These are phyloP conservation scores for Bigelowiella natans DNA, from an alignment of 78 protist genomes.

Conservation along the genomic window DNA sequence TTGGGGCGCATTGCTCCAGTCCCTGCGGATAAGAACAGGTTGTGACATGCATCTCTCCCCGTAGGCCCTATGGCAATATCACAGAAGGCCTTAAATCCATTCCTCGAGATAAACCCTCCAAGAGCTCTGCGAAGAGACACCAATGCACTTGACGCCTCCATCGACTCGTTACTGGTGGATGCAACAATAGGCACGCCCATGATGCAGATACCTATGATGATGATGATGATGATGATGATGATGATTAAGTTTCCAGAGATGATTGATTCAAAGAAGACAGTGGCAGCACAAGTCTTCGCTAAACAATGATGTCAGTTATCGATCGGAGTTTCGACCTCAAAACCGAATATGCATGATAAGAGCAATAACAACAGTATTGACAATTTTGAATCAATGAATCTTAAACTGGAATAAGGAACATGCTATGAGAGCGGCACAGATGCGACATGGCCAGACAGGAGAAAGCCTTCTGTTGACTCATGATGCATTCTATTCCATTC, in stretches of 20 bases:
- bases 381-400: too few relatives aligned
- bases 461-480: too few relatives aligned
- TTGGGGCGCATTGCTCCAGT: slow-evolving; percentile 52
- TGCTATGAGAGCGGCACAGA: too few relatives aligned
- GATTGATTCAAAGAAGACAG: not conserved
- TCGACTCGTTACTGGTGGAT: too few relatives aligned
- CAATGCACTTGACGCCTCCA: not conserved
- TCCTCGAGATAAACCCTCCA: not conserved
- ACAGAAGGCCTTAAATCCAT: slow-evolving; percentile 21
- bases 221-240: not conserved
- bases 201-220: not conserved
- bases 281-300: not conserved
- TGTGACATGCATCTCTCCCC: not conserved
- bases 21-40: slow-evolving; percentile 24
- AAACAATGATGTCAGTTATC: too few relatives aligned
- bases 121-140: not conserved
- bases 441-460: too few relatives aligned
- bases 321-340: too few relatives aligned
- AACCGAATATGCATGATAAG: too few relatives aligned
- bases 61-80: not conserved
- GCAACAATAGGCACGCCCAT: not conserved
- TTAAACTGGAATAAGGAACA: too few relatives aligned
- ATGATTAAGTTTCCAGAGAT: not conserved
- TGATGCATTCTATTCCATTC: not conserved
- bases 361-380: too few relatives aligned